A percentile compares a stretch with the other conserved stretches of the same genome.
These are phyloP conservation scores for Podospora pseudoanserina DNA, from an alignment of 495 filamentous ascomycete genomes.

Conservation along the genomic window DNA sequence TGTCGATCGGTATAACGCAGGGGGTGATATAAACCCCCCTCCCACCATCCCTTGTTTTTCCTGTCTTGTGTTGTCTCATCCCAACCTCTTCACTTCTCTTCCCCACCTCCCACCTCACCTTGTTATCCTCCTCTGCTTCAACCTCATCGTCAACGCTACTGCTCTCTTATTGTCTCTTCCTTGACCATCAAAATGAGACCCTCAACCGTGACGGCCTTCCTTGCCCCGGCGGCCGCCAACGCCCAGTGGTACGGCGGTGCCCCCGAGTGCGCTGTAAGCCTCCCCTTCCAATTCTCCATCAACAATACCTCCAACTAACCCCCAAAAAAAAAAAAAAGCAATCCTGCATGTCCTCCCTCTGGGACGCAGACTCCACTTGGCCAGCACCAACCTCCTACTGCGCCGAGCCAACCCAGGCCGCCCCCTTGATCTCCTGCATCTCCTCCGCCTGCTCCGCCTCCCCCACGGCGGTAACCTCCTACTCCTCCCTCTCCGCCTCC, in stretches of 20 bases:
- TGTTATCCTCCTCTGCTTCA: neutral
- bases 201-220: constrained; percentile 14
- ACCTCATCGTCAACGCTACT: neutral
- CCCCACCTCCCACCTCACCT: neutral
- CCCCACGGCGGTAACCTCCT: constrained; percentile 38
- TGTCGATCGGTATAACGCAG: neutral
- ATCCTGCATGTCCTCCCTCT: constrained; percentile 43
- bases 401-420: constrained; percentile 31
- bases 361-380: constrained; percentile 35
- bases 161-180: neutral
- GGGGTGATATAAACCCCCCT: neutral
- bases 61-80: neutral
- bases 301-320: neutral
- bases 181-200: constrained; percentile 20
- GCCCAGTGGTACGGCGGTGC: constrained; percentile 41
- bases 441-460: constrained; percentile 37
- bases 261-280: constrained; percentile 32
- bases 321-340: constrained; percentile 23
- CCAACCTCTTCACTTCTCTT: neutral
- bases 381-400: constrained; percentile 46
- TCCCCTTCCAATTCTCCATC: neutral
- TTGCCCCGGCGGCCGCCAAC: constrained; percentile 21
- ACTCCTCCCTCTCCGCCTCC: constrained; percentile 39
- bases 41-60: neutral
- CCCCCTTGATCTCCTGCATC: constrained; percentile 37